A percentile compares a stretch with the other conserved stretches of the same genome.
Conservation (phyloP, 2,329 filamentous ascomycete genomes). For the Clarireedia paspali region DNA sequence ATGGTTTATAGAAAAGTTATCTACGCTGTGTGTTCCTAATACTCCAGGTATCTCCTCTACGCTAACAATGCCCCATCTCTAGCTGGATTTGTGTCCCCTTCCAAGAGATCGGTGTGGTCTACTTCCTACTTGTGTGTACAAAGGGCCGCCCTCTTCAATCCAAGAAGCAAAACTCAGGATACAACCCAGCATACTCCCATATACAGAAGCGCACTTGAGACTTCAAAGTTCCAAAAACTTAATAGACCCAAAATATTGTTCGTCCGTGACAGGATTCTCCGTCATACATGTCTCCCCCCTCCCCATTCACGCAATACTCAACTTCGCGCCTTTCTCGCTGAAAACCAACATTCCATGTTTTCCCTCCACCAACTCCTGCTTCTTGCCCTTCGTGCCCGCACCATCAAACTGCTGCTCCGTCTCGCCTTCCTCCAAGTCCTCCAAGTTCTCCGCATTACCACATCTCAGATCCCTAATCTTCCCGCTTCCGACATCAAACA, state of each 20-base stretch:
- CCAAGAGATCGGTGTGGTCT: too few relatives aligned
- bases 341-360: conserved; percentile 46
- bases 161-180: too few relatives aligned
- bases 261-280: conserved; percentile 14
- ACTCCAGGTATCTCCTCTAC: too few relatives aligned
- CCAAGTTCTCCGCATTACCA: conserved; percentile 28
- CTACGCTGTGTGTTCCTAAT: too few relatives aligned
- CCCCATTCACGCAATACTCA: conserved; percentile 21
- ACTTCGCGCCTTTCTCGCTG: conserved; percentile 33
- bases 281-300: neutral
- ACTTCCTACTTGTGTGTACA: too few relatives aligned
- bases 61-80: too few relatives aligned
- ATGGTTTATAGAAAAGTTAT: too few relatives aligned
- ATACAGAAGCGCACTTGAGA: too few relatives aligned
- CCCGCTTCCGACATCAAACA: conserved; percentile 57
- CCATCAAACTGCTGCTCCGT: conserved; percentile 31
- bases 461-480: conserved; percentile 41
- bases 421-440: neutral
- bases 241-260: conserved; percentile 12
- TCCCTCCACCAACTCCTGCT: conserved; percentile 29
- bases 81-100: too few relatives aligned
- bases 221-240: too few relatives aligned
- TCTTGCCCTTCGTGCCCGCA: neutral
- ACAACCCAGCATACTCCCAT: too few relatives aligned
- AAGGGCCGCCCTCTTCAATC: too few relatives aligned